Conservation (phyloP, 768 basidiomycete species). For the Tephrocybe sp. region DNA sequence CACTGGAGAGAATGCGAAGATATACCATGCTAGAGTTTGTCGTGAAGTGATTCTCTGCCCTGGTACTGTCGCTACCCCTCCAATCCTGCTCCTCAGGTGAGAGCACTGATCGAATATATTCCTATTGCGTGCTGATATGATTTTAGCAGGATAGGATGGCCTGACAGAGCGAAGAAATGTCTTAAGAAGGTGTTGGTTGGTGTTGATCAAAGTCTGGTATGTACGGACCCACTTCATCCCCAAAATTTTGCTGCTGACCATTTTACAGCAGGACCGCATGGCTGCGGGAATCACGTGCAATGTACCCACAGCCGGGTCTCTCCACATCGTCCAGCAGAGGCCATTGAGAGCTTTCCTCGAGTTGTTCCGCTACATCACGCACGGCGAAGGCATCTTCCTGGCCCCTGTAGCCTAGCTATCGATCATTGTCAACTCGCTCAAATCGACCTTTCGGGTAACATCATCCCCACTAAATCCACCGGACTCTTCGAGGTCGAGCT, state of each 20-base stretch:
- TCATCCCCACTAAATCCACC: background rate
- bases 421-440: constrained; percentile 3
- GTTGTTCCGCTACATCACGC: constrained; percentile 5
- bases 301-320: background rate
- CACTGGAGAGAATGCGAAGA: background rate
- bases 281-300: constrained; percentile 7
- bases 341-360: constrained; percentile 2
- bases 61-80: constrained; percentile 10
- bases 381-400: constrained; percentile 10
- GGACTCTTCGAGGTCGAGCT: constrained; percentile 2
- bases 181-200: constrained; percentile 1
- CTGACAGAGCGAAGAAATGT: constrained; percentile 1
- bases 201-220: constrained; percentile 5
- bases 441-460: background rate
- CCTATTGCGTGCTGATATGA: background rate
- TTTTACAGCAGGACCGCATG: constrained; percentile 4
- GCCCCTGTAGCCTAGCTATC: constrained; percentile 1
- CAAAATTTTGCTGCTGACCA: background rate
- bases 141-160: background rate
- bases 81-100: constrained; percentile 10
- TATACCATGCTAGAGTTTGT: constrained; percentile 3
- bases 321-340: constrained; percentile 4
- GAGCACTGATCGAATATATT: background rate
- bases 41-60: constrained; percentile 9
- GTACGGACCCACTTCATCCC: background rate